phyloP scores from a whole-genome alignment of 768 basidiomycete species.

The Collybiopsis confluens region DNA sequence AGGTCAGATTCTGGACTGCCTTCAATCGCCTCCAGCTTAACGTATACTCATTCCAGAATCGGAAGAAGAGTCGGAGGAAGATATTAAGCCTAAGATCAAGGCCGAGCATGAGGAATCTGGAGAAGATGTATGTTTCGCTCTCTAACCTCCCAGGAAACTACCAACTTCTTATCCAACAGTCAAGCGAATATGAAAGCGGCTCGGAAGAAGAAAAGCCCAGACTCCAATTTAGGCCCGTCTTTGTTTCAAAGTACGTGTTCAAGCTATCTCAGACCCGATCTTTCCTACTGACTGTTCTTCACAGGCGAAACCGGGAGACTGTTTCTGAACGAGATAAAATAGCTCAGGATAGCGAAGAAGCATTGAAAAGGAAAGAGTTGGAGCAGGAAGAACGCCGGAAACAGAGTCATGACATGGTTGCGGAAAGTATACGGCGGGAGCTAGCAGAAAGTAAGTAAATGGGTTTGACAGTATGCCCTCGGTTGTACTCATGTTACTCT shows the following conservation, averaged over 20 bases:
- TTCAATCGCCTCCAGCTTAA: constrained; percentile 9
- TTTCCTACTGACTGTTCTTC: constrained; percentile 2
- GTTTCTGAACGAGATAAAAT: constrained; percentile 65
- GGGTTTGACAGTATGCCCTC: not conserved
- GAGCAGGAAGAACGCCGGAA: constrained; percentile 81
- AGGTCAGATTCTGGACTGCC: constrained; percentile 21
- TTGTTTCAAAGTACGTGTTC: constrained; percentile 81
- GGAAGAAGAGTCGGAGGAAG: constrained; percentile 47
- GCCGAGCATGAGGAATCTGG: constrained; percentile 23
- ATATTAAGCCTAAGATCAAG: constrained; percentile 35
- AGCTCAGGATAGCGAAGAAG: constrained; percentile 73
- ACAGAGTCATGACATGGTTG: constrained; percentile 89
- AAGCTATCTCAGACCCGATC: not conserved
- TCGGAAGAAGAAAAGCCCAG: constrained; percentile 74
- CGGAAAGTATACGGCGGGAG: constrained; percentile 89
- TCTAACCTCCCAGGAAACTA: constrained; percentile 2
- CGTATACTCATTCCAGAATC: constrained; percentile 16
- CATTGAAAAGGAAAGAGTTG: constrained; percentile 59
- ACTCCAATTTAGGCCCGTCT: constrained; percentile 84
- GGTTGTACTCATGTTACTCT: constrained; percentile 7
- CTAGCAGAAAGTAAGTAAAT: constrained; percentile 76
- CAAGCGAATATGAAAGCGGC: constrained; percentile 82
- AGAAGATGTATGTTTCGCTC: constrained; percentile 40
- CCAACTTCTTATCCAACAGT: constrained; percentile 37
- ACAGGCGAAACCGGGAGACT: constrained; percentile 72